Evolutionary conservation across 371 early-diverging fungal species (phyloP).

Genomic region (Dinochytrium kinnereticum): DNA sequence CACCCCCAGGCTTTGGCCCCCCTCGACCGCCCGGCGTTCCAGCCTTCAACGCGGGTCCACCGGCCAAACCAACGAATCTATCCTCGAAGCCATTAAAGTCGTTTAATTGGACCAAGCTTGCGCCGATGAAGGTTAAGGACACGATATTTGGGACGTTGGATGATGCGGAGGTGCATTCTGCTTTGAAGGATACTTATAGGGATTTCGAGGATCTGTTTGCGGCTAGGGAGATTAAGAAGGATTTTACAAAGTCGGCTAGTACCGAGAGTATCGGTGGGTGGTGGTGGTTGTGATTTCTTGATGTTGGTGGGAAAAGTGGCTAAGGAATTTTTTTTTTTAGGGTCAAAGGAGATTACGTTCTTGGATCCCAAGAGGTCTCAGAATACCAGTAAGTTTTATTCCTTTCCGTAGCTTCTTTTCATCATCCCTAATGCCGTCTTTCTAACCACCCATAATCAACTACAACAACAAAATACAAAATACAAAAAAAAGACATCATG

Average conservation of each 20-base stretch:
- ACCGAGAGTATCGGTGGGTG: constrained; percentile 25
- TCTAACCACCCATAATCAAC: too few relatives aligned
- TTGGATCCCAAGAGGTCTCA: constrained; percentile 59
- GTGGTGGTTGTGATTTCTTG: background rate
- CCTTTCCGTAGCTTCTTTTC: background rate
- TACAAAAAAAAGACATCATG: constrained; percentile 57
- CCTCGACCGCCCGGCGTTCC: constrained; percentile 30
- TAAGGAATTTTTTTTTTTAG: constrained; percentile 13
- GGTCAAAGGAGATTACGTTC: constrained; percentile 52
- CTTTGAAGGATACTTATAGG: constrained; percentile 42
- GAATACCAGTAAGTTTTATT: constrained; percentile 38
- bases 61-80: constrained; percentile 51
- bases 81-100: constrained; percentile 58
- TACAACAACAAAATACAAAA: too few relatives aligned
- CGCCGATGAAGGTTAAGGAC: constrained; percentile 43
- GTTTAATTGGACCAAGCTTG: constrained; percentile 62
- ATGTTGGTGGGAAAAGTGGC: background rate
- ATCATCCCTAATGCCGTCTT: too few relatives aligned
- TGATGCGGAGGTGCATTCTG: constrained; percentile 49
- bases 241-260: constrained; percentile 10
- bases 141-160: constrained; percentile 57
- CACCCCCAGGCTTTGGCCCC: constrained; percentile 31
- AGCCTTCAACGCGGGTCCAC: constrained; percentile 27
- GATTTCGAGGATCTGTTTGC: constrained; percentile 63
- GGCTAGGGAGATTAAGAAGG: constrained; percentile 47